Evolutionary conservation across 2,329 filamentous ascomycete species (phyloP).

Genomic region (Neofusicoccum umdonicola): DNA sequence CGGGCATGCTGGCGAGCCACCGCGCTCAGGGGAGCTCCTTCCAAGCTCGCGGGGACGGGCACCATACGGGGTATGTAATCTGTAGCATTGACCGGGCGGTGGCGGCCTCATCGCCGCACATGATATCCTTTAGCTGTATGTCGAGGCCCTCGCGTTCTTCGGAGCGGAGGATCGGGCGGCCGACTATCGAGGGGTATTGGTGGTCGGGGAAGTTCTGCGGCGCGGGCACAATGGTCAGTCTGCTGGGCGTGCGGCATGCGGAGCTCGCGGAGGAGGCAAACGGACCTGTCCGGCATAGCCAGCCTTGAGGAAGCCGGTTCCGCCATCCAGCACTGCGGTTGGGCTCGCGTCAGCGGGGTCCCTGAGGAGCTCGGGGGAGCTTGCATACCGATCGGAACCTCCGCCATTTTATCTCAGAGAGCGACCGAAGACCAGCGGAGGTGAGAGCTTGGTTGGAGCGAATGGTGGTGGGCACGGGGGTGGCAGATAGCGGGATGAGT

Average conservation of each 20-base stretch:
- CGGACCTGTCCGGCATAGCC: constrained; percentile 88
- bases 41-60: constrained; percentile 17
- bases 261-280: constrained; percentile 16
- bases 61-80: constrained; percentile 83
- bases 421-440: constrained; percentile 1
- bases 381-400: constrained; percentile 49
- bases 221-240: constrained; percentile 19
- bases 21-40: constrained; percentile 10
- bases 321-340: constrained; percentile 88
- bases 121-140: constrained; percentile 89
- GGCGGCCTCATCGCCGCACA: constrained; percentile 98
- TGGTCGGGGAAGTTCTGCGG: constrained; percentile 94
- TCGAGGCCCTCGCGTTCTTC: constrained; percentile 77
- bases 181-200: constrained; percentile 97
- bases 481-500: constrained; percentile 13
- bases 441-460: background rate
- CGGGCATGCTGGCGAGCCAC: background rate
- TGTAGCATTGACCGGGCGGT: constrained; percentile 96
- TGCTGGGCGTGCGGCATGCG: background rate
- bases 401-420: constrained; percentile 38
- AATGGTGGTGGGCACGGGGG: constrained; percentile 12
- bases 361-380: constrained; percentile 17
- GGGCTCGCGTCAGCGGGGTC: constrained; percentile 29
- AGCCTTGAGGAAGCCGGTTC: constrained; percentile 99
- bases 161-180: constrained; percentile 92